Evolutionary conservation across 129 eudicot species (phyloP).

Genomic region (Silybum marianum): DNA sequence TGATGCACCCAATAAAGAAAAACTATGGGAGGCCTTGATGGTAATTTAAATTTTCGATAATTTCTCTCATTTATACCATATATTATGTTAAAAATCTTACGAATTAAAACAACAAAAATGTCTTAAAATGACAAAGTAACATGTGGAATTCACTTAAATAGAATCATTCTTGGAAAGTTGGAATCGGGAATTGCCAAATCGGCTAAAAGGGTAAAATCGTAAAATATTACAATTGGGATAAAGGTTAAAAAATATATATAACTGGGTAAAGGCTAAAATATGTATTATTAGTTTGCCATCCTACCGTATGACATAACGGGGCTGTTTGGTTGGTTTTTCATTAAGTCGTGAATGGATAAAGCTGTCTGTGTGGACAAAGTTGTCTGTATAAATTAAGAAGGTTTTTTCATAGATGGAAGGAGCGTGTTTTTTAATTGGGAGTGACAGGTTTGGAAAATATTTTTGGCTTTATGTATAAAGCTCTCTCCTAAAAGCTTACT

Average conservation of each 20-base stretch:
- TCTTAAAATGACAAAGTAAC: not conserved
- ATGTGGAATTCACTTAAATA: too few species aligned
- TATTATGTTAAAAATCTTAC: not conserved
- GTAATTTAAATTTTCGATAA: constrained; percentile 38
- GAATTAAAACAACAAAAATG: not conserved
- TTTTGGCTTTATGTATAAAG: too few species aligned
- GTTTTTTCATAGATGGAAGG: too few species aligned
- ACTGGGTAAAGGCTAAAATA: not conserved
- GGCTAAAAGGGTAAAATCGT: not conserved
- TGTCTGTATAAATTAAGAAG: too few species aligned
- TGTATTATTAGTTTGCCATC: not conserved
- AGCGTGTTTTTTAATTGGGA: too few species aligned
- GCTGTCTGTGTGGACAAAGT: too few species aligned
- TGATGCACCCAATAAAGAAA: constrained; percentile 69
- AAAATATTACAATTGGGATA: not conserved
- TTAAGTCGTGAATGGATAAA: too few species aligned
- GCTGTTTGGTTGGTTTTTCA: too few species aligned
- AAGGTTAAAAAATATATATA: too few species aligned
- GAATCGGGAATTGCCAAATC: not conserved
- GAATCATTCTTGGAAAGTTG: too few species aligned
- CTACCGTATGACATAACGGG: not conserved
- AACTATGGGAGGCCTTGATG: constrained; percentile 87
- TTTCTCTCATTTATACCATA: not conserved
- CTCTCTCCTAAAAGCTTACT: too few species aligned
- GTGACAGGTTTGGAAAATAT: too few species aligned